Conservation (phyloP, 2,329 filamentous ascomycete genomes). For the Rhynchosporium agropyri region DNA sequence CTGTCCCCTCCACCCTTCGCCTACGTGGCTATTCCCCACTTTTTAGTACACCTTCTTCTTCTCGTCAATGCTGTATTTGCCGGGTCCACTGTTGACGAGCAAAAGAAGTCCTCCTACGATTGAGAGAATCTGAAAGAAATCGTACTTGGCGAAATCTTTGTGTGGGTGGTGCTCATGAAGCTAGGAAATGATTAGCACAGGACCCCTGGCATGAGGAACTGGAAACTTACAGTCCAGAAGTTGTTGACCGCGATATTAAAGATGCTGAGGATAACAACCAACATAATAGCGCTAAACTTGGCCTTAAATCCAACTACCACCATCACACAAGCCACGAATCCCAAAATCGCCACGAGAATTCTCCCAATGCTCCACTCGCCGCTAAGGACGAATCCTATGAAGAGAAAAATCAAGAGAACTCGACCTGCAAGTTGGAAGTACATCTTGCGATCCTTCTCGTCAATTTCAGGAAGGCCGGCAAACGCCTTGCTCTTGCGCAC, state of each 20-base stretch:
- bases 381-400: constrained; percentile 93
- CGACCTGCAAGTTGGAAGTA: constrained; percentile 98
- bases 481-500: constrained; percentile 97
- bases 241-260: constrained; percentile 99
- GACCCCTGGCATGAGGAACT: constrained; percentile 11
- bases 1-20: background rate
- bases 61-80: constrained; percentile 97
- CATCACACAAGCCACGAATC: constrained; percentile 93
- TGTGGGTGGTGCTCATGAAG: constrained; percentile 97
- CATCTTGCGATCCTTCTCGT: constrained; percentile 99
- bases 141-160: constrained; percentile 99
- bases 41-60: constrained; percentile 99
- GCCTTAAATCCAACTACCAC: constrained; percentile 99
- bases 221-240: constrained; percentile 90
- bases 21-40: background rate
- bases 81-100: constrained; percentile 97
- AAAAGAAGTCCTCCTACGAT: constrained; percentile 96
- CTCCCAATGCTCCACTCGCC: constrained; percentile 91
- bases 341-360: constrained; percentile 80
- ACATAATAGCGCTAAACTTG: constrained; percentile 94
- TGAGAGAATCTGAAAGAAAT: constrained; percentile 99
- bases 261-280: constrained; percentile 91
- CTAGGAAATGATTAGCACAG: constrained; percentile 48
- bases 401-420: constrained; percentile 95
- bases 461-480: constrained; percentile 87